Evolutionary conservation across 805 yeast species (phyloP).

Genomic region (Metschnikowia peoriensis): DNA sequence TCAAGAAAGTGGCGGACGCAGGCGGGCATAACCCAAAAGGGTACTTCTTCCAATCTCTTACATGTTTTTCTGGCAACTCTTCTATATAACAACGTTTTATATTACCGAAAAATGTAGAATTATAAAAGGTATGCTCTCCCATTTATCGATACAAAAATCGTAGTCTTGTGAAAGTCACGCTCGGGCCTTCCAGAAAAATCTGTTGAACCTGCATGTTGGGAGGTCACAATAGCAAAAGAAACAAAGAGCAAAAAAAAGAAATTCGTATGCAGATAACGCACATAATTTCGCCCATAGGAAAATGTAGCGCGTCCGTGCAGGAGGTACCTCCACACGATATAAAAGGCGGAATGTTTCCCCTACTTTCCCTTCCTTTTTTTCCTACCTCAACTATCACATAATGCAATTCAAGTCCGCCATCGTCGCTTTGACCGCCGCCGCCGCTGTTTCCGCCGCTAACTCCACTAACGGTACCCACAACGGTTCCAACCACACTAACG

Average conservation of each 20-base stretch:
- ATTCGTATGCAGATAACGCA: constrained; percentile 7
- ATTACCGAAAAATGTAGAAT: no score
- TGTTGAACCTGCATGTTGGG: not conserved
- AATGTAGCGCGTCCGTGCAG: constrained; percentile 10
- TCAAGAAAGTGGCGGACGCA: constrained; percentile 3
- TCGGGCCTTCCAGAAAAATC: constrained; percentile 3
- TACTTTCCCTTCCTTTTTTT: not conserved
- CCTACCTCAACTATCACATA: constrained; percentile 11
- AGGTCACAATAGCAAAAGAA: constrained; percentile 2
- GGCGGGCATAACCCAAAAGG: not conserved
- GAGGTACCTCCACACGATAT: constrained; percentile 6
- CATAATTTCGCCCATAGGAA: constrained; percentile 2
- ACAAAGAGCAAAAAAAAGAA: constrained; percentile 2
- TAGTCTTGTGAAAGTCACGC: not conserved
- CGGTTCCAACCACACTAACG: constrained; percentile 22
- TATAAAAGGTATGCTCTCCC: no score
- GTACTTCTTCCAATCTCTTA: no score
- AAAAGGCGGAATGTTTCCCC: constrained; percentile 3
- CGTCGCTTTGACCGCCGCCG: constrained; percentile 38
- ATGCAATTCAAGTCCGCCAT: constrained; percentile 41
- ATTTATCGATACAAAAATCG: no score
- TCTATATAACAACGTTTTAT: no score
- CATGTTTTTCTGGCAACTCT: no score
- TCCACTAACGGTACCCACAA: constrained; percentile 19
- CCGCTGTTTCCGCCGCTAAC: constrained; percentile 36